phyloP scores from a whole-genome alignment of 23 red algal species.

The Rhodosorus marinus region DNA sequence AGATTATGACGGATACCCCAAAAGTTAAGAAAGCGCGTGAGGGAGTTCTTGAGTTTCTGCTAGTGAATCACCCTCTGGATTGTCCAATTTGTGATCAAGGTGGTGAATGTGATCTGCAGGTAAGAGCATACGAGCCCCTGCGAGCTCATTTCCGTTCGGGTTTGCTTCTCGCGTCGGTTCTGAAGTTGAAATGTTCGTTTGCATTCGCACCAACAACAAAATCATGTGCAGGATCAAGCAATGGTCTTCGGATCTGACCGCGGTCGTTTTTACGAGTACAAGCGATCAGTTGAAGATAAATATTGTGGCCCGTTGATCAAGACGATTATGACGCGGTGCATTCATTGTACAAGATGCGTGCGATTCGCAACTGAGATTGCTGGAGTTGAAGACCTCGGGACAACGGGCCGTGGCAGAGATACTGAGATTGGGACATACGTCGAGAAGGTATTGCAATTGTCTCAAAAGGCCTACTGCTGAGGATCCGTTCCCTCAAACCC shows the following conservation, averaged over 20 bases:
- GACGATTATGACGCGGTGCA: slow-evolving; percentile 99
- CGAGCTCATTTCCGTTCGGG: too few species aligned
- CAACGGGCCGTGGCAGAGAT: slow-evolving; percentile 68
- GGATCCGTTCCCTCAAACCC: too few species aligned
- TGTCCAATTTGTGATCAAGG: slow-evolving; percentile 99
- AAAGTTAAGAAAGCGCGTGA: slow-evolving; percentile 90
- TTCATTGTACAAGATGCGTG: slow-evolving; percentile 97
- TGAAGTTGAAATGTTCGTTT: too few species aligned
- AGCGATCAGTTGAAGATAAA: slow-evolving; percentile 98
- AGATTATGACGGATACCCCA: slow-evolving; percentile 53
- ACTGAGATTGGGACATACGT: slow-evolving; percentile 96
- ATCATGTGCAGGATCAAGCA: slow-evolving; percentile 95
- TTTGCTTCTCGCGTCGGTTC: too few species aligned
- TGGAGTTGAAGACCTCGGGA: slow-evolving; percentile 94
- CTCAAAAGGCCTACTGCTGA: too few species aligned
- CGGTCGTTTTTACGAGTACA: slow-evolving; percentile 86
- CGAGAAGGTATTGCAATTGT: too few species aligned
- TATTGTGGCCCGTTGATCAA: slow-evolving; percentile 92
- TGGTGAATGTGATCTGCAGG: slow-evolving; percentile 94
- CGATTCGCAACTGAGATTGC: slow-evolving; percentile 98
- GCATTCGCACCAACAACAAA: too few species aligned
- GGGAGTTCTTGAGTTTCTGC: slow-evolving; percentile 85
- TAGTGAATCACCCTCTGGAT: slow-evolving; percentile 89
- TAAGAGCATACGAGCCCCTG: too few species aligned
- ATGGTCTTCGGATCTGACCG: slow-evolving; percentile 99